Conservation (phyloP, 1,284 basidiomycete species). For the Dichomitus squalens region DNA sequence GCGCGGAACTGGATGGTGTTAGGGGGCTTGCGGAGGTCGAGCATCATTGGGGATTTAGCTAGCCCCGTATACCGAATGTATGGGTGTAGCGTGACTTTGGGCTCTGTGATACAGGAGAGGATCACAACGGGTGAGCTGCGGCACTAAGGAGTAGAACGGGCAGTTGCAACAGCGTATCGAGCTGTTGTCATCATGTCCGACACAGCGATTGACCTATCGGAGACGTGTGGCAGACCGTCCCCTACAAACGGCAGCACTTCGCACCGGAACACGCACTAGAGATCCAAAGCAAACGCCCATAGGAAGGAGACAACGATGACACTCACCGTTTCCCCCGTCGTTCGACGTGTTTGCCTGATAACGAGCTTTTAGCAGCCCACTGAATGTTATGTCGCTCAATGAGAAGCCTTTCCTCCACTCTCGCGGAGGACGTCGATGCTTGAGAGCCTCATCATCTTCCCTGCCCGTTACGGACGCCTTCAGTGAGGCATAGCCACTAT, state of each 20-base stretch:
- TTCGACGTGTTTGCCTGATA: constrained; percentile 25
- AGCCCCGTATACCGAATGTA: constrained; percentile 37
- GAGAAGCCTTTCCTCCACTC: constrained; percentile 40
- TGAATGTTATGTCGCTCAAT: constrained; percentile 28
- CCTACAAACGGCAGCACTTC: not conserved
- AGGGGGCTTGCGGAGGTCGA: constrained; percentile 40
- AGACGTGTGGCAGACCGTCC: not conserved
- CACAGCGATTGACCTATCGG: not conserved
- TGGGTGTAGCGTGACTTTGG: constrained; percentile 34
- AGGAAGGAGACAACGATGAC: not conserved
- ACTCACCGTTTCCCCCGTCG: constrained; percentile 12
- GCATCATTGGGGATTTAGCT: constrained; percentile 31
- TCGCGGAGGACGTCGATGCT: constrained; percentile 35
- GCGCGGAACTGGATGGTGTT: constrained; percentile 43
- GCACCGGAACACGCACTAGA: not conserved
- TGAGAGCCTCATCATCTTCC: constrained; percentile 24
- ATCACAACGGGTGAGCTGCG: not conserved
- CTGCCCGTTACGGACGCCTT: constrained; percentile 23
- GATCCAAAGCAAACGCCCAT: not conserved
- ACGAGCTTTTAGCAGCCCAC: constrained; percentile 26
- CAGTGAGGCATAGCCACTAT: constrained; percentile 15
- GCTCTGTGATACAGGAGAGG: constrained; percentile 8
- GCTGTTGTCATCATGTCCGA: no score
- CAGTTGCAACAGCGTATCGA: not conserved
- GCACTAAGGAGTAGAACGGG: not conserved